Evolutionary conservation across 345 rosid genomes (phyloP), one percentile per base, ranked within the genome.

Genomic region (Melastoma malabathricum): DNA sequence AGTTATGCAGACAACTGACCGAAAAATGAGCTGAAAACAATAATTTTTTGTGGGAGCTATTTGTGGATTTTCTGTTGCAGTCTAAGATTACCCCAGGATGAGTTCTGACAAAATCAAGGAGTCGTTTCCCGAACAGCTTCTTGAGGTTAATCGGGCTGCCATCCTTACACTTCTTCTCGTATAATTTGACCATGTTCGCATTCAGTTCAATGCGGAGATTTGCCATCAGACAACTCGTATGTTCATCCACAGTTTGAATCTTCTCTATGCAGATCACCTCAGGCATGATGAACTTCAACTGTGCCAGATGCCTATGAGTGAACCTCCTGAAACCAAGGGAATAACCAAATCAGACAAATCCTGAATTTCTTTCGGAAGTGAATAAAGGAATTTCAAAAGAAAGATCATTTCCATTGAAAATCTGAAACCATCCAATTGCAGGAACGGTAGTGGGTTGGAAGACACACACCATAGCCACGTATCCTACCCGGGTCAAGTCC

Each of bases 181-280:
- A 77, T 14, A 41, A 63, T 17, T 59, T 65, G 18, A 85, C 44
- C 1, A 79, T 81, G 52, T 81, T 75, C 3, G 67, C 68, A 20
- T 76, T 72, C 10, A 93, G 45, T 18, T 78, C 61, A 31, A 93
- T 62, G 44, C 79, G 71, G 63, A 93, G 86, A 61, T 85, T 89
- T 3, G 97, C 94, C 70, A 81, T 85, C 90, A 80, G 79, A 38
- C 90, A 85, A 19, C 83, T 51, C 10, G 81, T 76, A 48, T 46
- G 59, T 71, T 93, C 97, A 63, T 93, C 89, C 55, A 73, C 61
- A 47, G 54, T 46, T 13, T 77, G 66, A 13, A 79, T 61, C 60
- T 64, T 78, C 72, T 69, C 88, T 3, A 88, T 60, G 68, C 81
- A 88, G 17, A 93, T 73, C 0, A 70, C 89, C 62, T 88, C 99